Base-by-base conservation (phyloP, 495 filamentous ascomycete species). In the Penicillium angulare region DNA sequence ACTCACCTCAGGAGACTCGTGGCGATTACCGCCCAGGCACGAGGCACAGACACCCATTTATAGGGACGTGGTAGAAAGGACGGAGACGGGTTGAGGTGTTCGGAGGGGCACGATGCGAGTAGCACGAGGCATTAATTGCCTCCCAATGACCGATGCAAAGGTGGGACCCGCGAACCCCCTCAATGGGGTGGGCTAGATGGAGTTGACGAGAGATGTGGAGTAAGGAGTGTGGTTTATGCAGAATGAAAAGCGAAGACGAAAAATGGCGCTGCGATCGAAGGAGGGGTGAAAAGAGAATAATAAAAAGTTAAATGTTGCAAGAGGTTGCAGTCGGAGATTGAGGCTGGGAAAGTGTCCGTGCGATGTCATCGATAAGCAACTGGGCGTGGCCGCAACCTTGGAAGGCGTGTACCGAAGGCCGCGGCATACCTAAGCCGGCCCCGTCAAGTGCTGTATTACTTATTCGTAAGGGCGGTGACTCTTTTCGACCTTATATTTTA, bases 31-130 rank as follows among this genome's bases (percentile, higher is more conserved):
- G 55, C 77, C 77, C 31, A 79, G 73, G 57, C 77, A 80, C 17
- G 75, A 79, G 49, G 74, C 64, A 61, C 77, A 80, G 52, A 70
- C 54, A 59, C 76, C 76, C 77, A 80, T 80, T 68, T 66, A 67
- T 58, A 41, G 12, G 17, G 31, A 35, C 16, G 39, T 35, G 51
- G 12, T 43, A 43, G 8, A 23, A 22, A 21, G n/a, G 1, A 10
- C 7, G 15, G 31, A 35, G 29, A 13, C 27, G 35, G 23, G 34
- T 13, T 42, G 22, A 27, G 8, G 21, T 24, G 1, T 29, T 22
- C 32, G 26, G 36, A 47, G 58, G 56, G 43, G 55, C 57, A 61
- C 40, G 55, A 46, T 57, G 50, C 35, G 52, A 59, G 34, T 48
- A 42, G 53, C 56, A 64, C 59, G 60, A 68, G 63, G 56, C 53